Conservation (phyloP, 805 yeast genomes). For the Sugiyamaella valdiviana region DNA sequence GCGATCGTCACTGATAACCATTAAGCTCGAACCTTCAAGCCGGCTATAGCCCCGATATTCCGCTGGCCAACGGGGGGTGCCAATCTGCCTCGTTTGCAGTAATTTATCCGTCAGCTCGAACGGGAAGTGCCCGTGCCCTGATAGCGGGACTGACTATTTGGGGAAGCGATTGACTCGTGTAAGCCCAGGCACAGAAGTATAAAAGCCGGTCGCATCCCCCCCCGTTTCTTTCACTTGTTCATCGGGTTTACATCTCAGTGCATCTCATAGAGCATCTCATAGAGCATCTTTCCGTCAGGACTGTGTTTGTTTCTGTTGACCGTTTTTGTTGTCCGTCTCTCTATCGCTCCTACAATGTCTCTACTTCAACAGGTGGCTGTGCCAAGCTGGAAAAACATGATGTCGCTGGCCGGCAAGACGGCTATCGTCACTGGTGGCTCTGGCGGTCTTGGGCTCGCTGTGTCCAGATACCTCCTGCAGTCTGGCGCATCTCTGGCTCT, state of each 20-base stretch:
- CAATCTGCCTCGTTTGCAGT: neutral
- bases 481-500: conserved; percentile 75
- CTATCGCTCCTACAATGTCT: neutral
- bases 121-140: neutral
- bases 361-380: conserved; percentile 1
- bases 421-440: conserved; percentile 78
- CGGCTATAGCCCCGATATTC: neutral
- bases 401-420: conserved; percentile 43
- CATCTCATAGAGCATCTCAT: no score
- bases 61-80: neutral
- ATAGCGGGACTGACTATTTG: neutral
- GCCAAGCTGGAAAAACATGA: conserved; percentile 12
- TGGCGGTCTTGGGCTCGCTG: conserved; percentile 65
- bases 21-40: neutral
- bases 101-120: neutral
- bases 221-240: neutral
- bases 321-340: neutral
- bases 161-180: no score
- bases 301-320: no score
- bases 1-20: no score
- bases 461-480: conserved; percentile 60
- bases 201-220: neutral
- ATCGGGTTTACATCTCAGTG: neutral
- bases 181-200: neutral
- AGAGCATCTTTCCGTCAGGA: no score